Base-by-base conservation (phyloP, 1,284 basidiomycete species). In the Ustanciosporium gigantosporum region DNA sequence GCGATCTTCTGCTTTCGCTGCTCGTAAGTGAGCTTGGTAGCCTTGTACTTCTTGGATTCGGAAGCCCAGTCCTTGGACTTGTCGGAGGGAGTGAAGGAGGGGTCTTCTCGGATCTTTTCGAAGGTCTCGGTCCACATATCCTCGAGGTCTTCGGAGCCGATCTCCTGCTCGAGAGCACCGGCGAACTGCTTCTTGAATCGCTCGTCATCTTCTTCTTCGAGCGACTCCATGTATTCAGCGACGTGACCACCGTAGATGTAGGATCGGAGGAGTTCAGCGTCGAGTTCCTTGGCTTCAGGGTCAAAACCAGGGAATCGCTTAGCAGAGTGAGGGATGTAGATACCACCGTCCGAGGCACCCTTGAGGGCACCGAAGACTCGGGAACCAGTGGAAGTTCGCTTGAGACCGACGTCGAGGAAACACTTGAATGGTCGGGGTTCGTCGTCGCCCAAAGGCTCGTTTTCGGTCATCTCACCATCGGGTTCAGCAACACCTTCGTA, bases 201-300 rank as follows among this genome's bases (percentile, higher is more conserved):
- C 82, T 97, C 94, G 78, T 97, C 95, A 80, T 99, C 95, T 83
- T 99, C 95, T 85, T 99, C 95, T 83, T 99, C 95, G 55, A 98
- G 84, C 41, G 87, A 89, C 83, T 98, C 91, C 95, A 98, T 98
- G 85, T 97, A 99, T 82, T 98, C 95, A 59, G 95, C 91, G 57
- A 99, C 88, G 81, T 99, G 93, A 46, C 93, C 93, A 80, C 92
- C 94, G 77, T 86, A 91, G 81, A 99, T 98, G 84, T 99, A 99
- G 82, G 92, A 93, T 80, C 94, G 91, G 74, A 98, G 83, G 38
- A 89, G 86, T 80, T 98, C 95, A 46, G 89, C 87, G 73, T 99
- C 93, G 66, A 99, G 85, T 81, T 88, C 83, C 85, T 99, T 99
- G 80, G 82, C 79, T 81, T 99, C 95, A 59, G 88, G 82, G 82